phyloP scores from a whole-genome alignment of 768 basidiomycete species.

The Podaxis mareebaensis region DNA sequence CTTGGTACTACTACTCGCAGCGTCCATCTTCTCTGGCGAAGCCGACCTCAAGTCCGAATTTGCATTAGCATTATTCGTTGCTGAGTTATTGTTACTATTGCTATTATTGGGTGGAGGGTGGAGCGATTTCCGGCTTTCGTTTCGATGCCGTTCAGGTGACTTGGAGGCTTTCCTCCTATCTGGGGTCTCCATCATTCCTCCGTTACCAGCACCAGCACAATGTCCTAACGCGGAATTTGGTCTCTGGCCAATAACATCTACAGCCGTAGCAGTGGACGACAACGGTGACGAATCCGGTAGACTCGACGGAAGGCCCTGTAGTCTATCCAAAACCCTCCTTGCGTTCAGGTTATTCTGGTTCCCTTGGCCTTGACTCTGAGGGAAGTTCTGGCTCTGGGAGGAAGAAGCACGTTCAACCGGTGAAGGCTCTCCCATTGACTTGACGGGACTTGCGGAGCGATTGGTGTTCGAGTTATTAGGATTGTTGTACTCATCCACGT shows the following conservation, averaged over 20 bases:
- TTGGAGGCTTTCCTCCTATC: slow-evolving; percentile 35
- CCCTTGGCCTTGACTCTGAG: background rate
- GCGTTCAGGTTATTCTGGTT: slow-evolving; percentile 26
- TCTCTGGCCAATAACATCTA: slow-evolving; percentile 48
- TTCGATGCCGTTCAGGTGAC: slow-evolving; percentile 57
- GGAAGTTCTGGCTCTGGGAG: slow-evolving; percentile 31
- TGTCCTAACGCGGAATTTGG: slow-evolving; percentile 84
- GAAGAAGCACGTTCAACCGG: slow-evolving; percentile 42
- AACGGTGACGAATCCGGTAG: slow-evolving; percentile 64
- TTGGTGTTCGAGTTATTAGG: background rate
- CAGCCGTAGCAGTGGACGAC: slow-evolving; percentile 46
- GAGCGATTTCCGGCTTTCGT: slow-evolving; percentile 62
- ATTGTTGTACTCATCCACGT: slow-evolving; percentile 33
- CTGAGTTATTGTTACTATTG: background rate
- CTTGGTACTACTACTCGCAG: slow-evolving; percentile 44
- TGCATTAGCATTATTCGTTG: background rate
- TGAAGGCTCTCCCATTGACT: slow-evolving; percentile 46
- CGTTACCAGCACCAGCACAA: slow-evolving; percentile 55
- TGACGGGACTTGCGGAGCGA: slow-evolving; percentile 55
- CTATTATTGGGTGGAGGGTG: slow-evolving; percentile 34
- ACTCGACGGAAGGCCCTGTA: slow-evolving; percentile 48
- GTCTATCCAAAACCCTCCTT: slow-evolving; percentile 34
- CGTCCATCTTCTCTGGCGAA: slow-evolving; percentile 56
- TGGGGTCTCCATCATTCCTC: slow-evolving; percentile 32
- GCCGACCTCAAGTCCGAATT: slow-evolving; percentile 41